These are phyloP conservation scores for Sabuloglossum arenarium DNA, from an alignment of 495 filamentous ascomycete species.

Conservation along the genomic window DNA sequence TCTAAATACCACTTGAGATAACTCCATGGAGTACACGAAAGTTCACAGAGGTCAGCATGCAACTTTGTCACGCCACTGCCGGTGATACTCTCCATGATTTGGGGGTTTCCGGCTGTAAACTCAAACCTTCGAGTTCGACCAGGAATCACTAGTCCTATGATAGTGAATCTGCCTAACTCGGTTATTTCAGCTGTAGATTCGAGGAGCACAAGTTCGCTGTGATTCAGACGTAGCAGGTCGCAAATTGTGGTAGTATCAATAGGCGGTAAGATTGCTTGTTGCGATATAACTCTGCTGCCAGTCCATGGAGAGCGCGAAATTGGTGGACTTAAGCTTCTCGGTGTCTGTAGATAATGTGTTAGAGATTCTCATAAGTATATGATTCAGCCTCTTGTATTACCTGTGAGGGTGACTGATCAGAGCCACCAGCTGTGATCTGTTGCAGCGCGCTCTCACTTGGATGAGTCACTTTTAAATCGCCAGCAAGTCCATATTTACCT, in stretches of 20 bases:
- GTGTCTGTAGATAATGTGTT: not conserved
- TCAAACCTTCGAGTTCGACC: constrained; percentile 23
- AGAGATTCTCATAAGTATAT: not conserved
- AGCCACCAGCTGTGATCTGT: no score
- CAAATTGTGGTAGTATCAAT: not conserved
- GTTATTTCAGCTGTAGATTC: constrained; percentile 25
- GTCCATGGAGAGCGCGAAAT: no score
- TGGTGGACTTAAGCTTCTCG: not conserved
- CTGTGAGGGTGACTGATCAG: not conserved
- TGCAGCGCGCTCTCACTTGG: no score
- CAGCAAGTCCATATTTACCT: no score
- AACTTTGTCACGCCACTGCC: not conserved
- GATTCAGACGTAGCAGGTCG: not conserved
- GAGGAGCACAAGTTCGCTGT: constrained; percentile 26
- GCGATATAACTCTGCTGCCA: not conserved
- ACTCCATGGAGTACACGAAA: constrained; percentile 19
- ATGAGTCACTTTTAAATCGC: no score
- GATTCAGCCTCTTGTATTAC: not conserved
- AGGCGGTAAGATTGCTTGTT: not conserved
- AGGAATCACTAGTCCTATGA: constrained; percentile 38
- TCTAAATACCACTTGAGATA: constrained; percentile 31
- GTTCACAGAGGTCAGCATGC: constrained; percentile 10
- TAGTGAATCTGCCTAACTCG: constrained; percentile 38
- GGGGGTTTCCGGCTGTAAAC: not conserved
- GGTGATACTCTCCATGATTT: not conserved